These are phyloP conservation scores for Magnaporthiopsis rhizophila DNA, from an alignment of 2,329 filamentous ascomycete species.

Conservation along the genomic window DNA sequence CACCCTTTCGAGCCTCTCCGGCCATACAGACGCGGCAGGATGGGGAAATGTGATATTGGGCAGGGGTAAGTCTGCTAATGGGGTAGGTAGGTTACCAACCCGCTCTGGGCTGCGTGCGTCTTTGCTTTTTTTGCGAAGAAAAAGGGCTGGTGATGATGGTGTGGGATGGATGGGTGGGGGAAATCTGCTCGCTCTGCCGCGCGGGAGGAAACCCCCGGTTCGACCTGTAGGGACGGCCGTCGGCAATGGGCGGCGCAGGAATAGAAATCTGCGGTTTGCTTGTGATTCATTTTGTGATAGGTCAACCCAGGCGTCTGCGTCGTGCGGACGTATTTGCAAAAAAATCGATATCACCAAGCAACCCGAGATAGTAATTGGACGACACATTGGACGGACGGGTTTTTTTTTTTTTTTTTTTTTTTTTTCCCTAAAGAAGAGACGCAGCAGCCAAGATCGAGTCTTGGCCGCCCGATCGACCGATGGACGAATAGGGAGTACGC, in stretches of 20 bases:
- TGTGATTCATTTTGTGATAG: neutral
- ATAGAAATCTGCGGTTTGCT: neutral
- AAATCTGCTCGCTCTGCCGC: neutral
- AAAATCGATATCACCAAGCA: neutral
- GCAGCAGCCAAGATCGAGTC: neutral
- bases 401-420: neutral
- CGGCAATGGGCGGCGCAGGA: too few species aligned
- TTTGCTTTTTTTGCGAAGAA: neutral
- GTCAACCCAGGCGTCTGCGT: neutral
- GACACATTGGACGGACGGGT: neutral
- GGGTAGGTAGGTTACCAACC: neutral
- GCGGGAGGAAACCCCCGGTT: neutral
- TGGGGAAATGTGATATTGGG: neutral
- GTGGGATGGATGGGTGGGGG: neutral
- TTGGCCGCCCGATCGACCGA: neutral
- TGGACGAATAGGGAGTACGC: neutral
- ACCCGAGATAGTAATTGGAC: neutral
- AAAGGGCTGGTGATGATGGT: neutral
- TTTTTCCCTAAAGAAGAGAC: neutral
- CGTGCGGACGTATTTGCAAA: too few species aligned
- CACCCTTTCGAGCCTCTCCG: neutral
- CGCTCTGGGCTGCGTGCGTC: neutral
- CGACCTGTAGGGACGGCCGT: neutral
- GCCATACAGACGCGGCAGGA: neutral
- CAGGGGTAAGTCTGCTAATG: neutral